phyloP scores from a whole-genome alignment of 169 alveolate species.

The Plasmodium fragile region DNA sequence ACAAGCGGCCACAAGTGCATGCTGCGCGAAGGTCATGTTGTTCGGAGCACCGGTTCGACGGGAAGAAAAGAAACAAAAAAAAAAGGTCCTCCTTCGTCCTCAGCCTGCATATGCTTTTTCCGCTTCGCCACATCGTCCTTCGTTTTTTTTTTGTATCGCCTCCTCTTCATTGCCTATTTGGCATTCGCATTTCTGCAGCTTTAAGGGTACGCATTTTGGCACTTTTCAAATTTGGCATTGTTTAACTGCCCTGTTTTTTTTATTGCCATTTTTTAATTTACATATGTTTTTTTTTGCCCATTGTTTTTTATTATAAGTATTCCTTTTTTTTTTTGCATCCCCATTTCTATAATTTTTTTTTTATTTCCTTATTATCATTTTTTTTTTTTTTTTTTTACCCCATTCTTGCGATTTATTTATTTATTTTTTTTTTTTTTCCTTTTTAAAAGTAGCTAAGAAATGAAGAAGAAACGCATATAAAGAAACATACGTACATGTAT shows the following conservation, averaged over 20 bases:
- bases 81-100: too few relatives aligned
- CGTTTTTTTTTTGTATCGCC: background rate
- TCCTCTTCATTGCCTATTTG: background rate
- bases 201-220: too few relatives aligned
- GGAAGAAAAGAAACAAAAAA: too few relatives aligned
- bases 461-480: background rate
- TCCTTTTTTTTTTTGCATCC: background rate
- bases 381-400: background rate
- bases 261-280: background rate
- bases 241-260: background rate
- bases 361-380: background rate
- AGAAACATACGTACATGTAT: background rate
- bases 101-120: too few relatives aligned
- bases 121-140: background rate
- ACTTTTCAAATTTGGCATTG: background rate
- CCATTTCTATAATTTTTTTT: background rate
- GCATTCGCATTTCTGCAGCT: background rate
- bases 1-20: too few relatives aligned
- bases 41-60: too few relatives aligned
- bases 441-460: background rate
- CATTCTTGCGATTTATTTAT: background rate
- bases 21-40: too few relatives aligned
- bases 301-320: background rate
- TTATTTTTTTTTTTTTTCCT: background rate
- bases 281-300: background rate